phyloP scores from a whole-genome alignment of 805 yeast genomes.

The Starmerella stigmatis region DNA sequence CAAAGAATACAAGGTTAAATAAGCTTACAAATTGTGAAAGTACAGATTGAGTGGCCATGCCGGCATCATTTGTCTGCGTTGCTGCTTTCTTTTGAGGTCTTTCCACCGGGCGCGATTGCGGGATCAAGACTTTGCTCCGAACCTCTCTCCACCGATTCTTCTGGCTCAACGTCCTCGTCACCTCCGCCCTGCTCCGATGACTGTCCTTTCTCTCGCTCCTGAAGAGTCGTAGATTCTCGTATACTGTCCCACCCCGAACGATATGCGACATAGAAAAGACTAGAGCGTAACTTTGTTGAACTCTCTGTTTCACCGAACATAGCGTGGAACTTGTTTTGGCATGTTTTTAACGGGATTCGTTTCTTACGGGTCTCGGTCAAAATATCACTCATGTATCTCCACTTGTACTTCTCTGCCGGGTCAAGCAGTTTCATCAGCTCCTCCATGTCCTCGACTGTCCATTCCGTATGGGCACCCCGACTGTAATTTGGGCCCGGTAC shows the following conservation, averaged over 20 bases:
- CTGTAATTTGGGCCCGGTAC: conserved; percentile 19
- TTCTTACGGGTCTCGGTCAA: conserved; percentile 29
- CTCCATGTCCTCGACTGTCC: conserved; percentile 38
- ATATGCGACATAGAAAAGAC: conserved; percentile 43
- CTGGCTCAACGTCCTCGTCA: not conserved
- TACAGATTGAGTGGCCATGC: too few relatives aligned
- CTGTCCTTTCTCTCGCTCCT: not conserved
- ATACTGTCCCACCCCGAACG: conserved; percentile 38
- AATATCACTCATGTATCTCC: conserved; percentile 45
- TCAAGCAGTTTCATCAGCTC: conserved; percentile 40
- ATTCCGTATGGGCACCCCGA: conserved; percentile 20
- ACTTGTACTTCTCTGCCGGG: conserved; percentile 47
- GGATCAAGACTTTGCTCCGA: too few relatives aligned
- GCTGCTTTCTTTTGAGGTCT: not conserved
- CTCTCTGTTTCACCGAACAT: conserved; percentile 47
- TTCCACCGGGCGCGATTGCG: not conserved
- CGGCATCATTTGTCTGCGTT: not conserved
- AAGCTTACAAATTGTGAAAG: too few relatives aligned
- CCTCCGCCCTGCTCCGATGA: not conserved
- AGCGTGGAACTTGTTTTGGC: conserved; percentile 45
- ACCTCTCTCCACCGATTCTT: not conserved
- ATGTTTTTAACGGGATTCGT: conserved; percentile 44
- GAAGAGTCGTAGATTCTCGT: not conserved
- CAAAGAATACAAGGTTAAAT: not conserved
- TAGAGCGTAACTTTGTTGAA: conserved; percentile 39